Conservation (phyloP, 306 rosid species). For the Gastrolobium villosum region DNA sequence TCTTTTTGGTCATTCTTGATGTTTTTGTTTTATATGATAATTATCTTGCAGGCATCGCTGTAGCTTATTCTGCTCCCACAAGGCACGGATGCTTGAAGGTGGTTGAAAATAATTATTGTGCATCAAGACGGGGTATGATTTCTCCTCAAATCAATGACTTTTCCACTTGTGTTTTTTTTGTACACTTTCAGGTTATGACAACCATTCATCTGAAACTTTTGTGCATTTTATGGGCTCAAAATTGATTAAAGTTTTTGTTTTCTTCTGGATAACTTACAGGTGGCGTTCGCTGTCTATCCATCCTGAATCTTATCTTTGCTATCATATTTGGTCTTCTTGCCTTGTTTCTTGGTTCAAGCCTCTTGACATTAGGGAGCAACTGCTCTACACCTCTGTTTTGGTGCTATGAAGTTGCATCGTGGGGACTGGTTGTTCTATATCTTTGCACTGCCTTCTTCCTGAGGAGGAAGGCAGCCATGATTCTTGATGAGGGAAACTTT, state of each 20-base stretch:
- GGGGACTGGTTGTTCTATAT: slow-evolving; percentile 85
- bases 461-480: slow-evolving; percentile 75
- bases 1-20: slow-evolving; percentile 40
- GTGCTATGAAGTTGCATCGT: slow-evolving; percentile 87
- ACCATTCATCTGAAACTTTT: background rate
- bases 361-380: slow-evolving; percentile 83
- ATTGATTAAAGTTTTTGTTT: slow-evolving; percentile 21
- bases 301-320: slow-evolving; percentile 82
- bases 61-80: slow-evolving; percentile 85
- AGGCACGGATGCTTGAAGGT: slow-evolving; percentile 93
- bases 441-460: slow-evolving; percentile 90
- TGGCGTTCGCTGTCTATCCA: slow-evolving; percentile 91
- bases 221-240: slow-evolving; percentile 24
- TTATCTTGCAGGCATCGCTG: slow-evolving; percentile 72
- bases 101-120: slow-evolving; percentile 93
- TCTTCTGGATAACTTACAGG: slow-evolving; percentile 65
- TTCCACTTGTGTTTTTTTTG: background rate
- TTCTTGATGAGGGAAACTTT: slow-evolving; percentile 78
- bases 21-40: slow-evolving; percentile 39
- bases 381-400: slow-evolving; percentile 91
- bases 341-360: slow-evolving; percentile 94
- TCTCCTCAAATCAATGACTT: slow-evolving; percentile 34
- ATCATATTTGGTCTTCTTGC: slow-evolving; percentile 88
- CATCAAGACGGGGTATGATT: slow-evolving; percentile 85
- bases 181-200: slow-evolving; percentile 14